Percentiles rank a stretch among this genome's conserved stretches.
phyloP scores from a whole-genome alignment of 208 protist genomes.

The Trypanosomatidae sp. region DNA sequence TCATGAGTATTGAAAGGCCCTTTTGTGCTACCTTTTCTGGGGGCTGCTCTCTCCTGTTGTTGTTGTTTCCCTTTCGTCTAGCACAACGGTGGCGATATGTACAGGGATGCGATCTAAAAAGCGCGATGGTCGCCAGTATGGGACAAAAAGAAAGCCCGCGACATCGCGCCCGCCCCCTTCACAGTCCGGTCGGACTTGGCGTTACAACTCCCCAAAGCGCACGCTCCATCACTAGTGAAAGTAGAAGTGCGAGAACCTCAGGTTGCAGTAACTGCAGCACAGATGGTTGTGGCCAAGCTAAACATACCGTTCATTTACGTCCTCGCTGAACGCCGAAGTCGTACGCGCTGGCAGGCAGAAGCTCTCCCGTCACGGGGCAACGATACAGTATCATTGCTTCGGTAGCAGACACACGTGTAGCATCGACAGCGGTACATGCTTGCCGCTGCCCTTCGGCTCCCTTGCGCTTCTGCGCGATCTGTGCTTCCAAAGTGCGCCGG shows the following conservation, averaged over 20 bases:
- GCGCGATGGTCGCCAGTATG: neutral
- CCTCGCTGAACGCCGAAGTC: conserved; percentile 30
- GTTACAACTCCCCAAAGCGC: no score
- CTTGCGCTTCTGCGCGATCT: conserved; percentile 23
- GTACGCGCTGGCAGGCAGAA: conserved; percentile 62
- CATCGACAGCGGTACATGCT: neutral
- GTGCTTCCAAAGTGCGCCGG: conserved; percentile 17
- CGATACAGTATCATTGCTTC: conserved; percentile 42
- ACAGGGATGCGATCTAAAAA: neutral
- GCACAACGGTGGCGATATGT: neutral
- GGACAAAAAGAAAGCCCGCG: no score
- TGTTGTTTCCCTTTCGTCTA: neutral
- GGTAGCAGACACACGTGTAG: conserved; percentile 9
- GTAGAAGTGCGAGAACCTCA: neutral
- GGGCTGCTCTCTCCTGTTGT: neutral
- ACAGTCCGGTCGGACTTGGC: neutral
- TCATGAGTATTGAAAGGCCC: neutral
- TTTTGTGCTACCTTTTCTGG: neutral
- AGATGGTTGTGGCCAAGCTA: neutral
- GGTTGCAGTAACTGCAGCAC: neutral
- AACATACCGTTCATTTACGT: neutral
- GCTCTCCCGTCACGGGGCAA: conserved; percentile 56
- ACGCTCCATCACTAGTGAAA: neutral
- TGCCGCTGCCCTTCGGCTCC: neutral
- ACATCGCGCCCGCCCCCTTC: neutral